Conservation (phyloP, 768 basidiomycete genomes). For the Agaricus subrufescens region DNA sequence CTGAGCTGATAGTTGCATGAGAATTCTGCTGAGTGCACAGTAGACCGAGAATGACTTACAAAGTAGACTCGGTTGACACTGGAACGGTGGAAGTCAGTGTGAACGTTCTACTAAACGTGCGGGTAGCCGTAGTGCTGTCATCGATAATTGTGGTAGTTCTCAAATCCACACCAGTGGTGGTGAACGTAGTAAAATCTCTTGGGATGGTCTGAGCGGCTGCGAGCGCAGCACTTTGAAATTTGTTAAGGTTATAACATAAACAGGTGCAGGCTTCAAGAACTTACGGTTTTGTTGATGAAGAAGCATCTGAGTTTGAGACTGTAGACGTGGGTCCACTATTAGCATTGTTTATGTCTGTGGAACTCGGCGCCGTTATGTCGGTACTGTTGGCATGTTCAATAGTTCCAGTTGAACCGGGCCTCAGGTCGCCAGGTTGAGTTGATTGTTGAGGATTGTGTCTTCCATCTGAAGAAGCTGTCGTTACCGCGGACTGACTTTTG, state of each 20-base stretch:
- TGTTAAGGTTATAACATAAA: neutral
- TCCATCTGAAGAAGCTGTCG: neutral
- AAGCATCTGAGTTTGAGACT: neutral
- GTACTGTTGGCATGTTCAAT: neutral
- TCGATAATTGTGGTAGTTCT: neutral
- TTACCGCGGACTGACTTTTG: too few relatives aligned
- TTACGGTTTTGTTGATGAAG: neutral
- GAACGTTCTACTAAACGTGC: too few relatives aligned
- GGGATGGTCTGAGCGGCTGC: neutral
- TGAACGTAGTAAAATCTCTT: neutral
- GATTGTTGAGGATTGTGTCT: neutral
- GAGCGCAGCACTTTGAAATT: neutral
- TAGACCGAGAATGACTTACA: neutral
- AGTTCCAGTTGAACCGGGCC: neutral
- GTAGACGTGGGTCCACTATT: neutral
- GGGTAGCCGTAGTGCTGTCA: neutral
- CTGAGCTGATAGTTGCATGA: neutral
- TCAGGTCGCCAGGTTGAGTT: neutral
- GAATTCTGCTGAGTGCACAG: neutral
- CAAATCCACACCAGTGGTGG: neutral
- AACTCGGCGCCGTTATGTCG: neutral
- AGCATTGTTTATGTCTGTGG: neutral
- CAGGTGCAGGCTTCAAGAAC: neutral
- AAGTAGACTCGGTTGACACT: neutral
- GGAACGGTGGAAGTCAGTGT: neutral